Conservation (phyloP, 805 yeast genomes). For the Metschnikowia anglica region DNA sequence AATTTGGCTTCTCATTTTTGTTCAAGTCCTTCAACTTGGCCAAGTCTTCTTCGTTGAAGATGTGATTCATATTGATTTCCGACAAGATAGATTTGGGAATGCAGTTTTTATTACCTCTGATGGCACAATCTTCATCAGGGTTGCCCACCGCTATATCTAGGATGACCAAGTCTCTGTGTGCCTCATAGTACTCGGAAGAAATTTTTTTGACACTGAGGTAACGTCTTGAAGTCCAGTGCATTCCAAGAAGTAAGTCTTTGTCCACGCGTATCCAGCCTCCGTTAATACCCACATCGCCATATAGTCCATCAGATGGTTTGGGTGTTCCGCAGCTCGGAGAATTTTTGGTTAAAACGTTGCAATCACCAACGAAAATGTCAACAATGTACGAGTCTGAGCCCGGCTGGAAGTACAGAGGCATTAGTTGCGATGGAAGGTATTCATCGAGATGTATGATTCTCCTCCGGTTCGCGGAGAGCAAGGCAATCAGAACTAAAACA, state of each 20-base stretch:
- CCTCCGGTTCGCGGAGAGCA: conserved; percentile 41
- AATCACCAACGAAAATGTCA: conserved; percentile 42
- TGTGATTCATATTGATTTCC: conserved; percentile 27
- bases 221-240: conserved; percentile 43
- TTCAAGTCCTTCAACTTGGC: conserved; percentile 7
- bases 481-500: conserved; percentile 22
- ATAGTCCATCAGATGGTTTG: conserved; percentile 11
- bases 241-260: conserved; percentile 48
- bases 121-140: conserved; percentile 30
- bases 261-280: conserved; percentile 44
- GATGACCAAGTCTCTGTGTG: conserved; percentile 31
- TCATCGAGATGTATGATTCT: conserved; percentile 32
- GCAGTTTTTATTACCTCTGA: conserved; percentile 38
- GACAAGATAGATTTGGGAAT: conserved; percentile 32
- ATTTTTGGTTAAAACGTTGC: conserved; percentile 23
- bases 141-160: conserved; percentile 41
- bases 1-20: conserved; percentile 10
- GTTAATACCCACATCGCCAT: conserved; percentile 17
- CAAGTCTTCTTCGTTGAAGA: conserved; percentile 29
- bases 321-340: conserved; percentile 17
- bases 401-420: conserved; percentile 45
- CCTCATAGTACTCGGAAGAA: conserved; percentile 22
- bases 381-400: conserved; percentile 37
- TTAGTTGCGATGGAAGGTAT: conserved; percentile 13
- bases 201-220: conserved; percentile 37